Evolutionary conservation across 805 yeast genomes (phyloP).

Genomic region (Kockiozyma suomiensis): DNA sequence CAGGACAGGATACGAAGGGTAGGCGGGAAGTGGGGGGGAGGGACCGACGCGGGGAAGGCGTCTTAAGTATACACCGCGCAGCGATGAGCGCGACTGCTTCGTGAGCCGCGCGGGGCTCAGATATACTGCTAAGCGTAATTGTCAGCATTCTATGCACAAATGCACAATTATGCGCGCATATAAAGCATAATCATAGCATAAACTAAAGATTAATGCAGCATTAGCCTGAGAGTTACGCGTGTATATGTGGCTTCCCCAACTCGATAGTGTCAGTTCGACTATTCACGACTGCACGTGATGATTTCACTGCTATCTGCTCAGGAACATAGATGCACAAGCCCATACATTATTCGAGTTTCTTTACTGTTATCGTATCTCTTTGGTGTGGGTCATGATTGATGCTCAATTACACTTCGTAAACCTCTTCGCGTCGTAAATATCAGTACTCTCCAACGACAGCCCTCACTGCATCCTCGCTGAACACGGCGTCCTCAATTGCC

Average conservation of each 20-base stretch:
- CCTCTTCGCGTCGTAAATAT: too few species aligned
- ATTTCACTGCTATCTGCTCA: too few species aligned
- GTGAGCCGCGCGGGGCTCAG: conserved; percentile 3
- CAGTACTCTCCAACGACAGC: conserved; percentile 2
- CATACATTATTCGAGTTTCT: too few species aligned
- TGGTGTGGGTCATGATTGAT: too few species aligned
- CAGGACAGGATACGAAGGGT: neutral
- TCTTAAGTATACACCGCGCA: neutral
- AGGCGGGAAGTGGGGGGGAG: neutral
- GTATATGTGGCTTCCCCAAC: neutral
- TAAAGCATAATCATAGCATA: neutral
- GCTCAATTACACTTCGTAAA: too few species aligned
- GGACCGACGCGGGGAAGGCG: conserved; percentile 10
- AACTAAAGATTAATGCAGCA: neutral
- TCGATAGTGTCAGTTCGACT: neutral
- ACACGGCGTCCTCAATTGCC: conserved; percentile 24
- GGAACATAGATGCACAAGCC: too few species aligned
- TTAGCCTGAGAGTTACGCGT: neutral
- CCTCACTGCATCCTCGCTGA: neutral
- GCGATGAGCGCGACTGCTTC: neutral
- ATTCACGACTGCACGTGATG: too few species aligned
- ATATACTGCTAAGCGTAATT: too few species aligned
- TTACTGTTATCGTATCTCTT: too few species aligned
- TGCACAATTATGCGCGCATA: neutral
- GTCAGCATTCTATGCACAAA: too few species aligned